phyloP scores from a whole-genome alignment of 495 filamentous ascomycete species.

The Tuber indicum region DNA sequence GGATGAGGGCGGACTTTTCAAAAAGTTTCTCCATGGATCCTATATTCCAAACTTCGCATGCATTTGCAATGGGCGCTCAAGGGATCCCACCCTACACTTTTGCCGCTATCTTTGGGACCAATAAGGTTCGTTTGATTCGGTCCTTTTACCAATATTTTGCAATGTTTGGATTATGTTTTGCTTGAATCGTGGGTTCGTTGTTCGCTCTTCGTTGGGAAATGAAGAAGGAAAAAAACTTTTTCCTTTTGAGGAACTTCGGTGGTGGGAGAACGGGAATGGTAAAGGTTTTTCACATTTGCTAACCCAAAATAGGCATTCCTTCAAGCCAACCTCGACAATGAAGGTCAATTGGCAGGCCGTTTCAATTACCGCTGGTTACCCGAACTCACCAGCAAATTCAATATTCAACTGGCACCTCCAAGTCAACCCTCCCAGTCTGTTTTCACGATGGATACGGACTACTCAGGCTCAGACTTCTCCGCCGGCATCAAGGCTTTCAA shows the following conservation, averaged over 20 bases:
- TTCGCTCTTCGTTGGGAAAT: background rate
- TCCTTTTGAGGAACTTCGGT: background rate
- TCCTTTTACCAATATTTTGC: background rate
- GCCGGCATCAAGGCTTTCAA: slow-evolving; percentile 86
- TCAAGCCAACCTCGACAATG: slow-evolving; percentile 91
- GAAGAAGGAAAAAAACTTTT: background rate
- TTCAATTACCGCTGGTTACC: slow-evolving; percentile 84
- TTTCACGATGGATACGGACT: slow-evolving; percentile 87
- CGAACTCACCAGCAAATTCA: slow-evolving; percentile 71
- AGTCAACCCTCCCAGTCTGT: slow-evolving; percentile 63
- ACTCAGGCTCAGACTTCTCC: slow-evolving; percentile 84
- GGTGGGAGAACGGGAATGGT: background rate
- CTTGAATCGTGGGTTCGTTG: background rate
- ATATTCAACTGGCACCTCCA: slow-evolving; percentile 65
- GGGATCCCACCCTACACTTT: slow-evolving; percentile 88
- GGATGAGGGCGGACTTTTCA: slow-evolving; percentile 87
- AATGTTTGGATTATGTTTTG: background rate
- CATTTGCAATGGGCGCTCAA: slow-evolving; percentile 84
- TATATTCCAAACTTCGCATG: slow-evolving; percentile 94
- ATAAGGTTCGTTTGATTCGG: slow-evolving; percentile 60
- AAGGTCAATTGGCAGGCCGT: slow-evolving; percentile 70
- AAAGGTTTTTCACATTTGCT: slow-evolving; percentile 10
- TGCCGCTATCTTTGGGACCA: slow-evolving; percentile 83
- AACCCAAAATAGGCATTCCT: slow-evolving; percentile 64
- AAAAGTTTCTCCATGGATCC: slow-evolving; percentile 90